phyloP scores from a whole-genome alignment of 305 asterid genomes.

The Fraxinus angustifolia region DNA sequence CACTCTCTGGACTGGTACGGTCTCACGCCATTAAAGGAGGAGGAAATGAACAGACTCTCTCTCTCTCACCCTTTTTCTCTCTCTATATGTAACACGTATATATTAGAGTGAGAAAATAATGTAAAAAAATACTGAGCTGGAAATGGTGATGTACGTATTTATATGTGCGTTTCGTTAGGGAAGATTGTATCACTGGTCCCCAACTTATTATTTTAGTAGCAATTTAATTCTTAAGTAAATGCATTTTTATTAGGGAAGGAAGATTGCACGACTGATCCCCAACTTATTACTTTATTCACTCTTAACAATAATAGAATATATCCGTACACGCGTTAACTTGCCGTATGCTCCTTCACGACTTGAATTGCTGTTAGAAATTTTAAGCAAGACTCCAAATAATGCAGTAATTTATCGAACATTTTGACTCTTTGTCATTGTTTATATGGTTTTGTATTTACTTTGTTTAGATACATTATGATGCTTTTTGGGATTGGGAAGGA shows the following conservation, averaged over 20 bases:
- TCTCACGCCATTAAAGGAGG: conserved; percentile 46
- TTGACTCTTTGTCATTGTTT: not conserved
- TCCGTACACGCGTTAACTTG: not conserved
- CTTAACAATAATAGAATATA: not conserved
- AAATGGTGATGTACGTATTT: not conserved
- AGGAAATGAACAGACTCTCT: conserved; percentile 35
- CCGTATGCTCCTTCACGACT: not conserved
- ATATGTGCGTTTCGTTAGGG: not conserved
- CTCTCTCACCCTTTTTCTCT: conserved; percentile 14
- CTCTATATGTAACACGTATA: conserved; percentile 8
- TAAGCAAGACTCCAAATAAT: not conserved
- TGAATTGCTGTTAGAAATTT: not conserved
- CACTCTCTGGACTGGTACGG: conserved; percentile 29
- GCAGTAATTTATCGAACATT: not conserved
- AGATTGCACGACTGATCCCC: not conserved
- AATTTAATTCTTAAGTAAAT: not conserved
- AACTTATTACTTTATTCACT: not conserved
- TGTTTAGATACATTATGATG: not conserved
- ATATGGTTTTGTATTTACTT: not conserved
- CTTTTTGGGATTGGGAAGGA: not conserved
- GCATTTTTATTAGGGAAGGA: not conserved
- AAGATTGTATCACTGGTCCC: not conserved
- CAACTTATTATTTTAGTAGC: not conserved
- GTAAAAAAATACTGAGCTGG: conserved; percentile 1
- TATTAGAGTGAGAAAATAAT: not conserved